phyloP scores from a whole-genome alignment of 495 filamentous ascomycete species.

The Oidiodendron maius region DNA sequence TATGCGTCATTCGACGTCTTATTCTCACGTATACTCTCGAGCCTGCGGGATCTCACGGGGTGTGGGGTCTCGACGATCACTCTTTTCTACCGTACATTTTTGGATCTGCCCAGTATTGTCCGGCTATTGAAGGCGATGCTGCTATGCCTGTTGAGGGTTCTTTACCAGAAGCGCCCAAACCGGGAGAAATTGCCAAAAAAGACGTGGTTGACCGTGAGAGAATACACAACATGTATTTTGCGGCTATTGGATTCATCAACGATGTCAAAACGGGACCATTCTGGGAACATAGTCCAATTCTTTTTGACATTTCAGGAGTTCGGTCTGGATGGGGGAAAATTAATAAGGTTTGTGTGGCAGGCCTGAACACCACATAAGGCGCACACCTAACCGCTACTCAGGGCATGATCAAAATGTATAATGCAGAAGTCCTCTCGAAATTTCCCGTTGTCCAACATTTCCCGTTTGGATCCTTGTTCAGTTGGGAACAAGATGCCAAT shows the following conservation, averaged over 20 bases:
- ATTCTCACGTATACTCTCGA: conserved; percentile 93
- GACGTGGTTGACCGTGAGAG: conserved; percentile 62
- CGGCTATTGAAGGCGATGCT: conserved; percentile 57
- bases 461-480: conserved; percentile 80
- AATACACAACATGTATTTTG: conserved; percentile 84
- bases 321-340: conserved; percentile 94
- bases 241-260: conserved; percentile 97
- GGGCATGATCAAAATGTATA: conserved; percentile 97
- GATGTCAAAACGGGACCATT: conserved; percentile 97
- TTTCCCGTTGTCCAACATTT: conserved; percentile 98
- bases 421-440: conserved; percentile 87
- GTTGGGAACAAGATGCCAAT: conserved; percentile 70
- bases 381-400: conserved; percentile 19
- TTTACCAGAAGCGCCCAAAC: conserved; percentile 60
- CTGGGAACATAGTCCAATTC: conserved; percentile 95
- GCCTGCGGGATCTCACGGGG: conserved; percentile 90
- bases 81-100: conserved; percentile 96
- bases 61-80: conserved; percentile 97
- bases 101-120: conserved; percentile 81
- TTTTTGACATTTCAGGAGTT: conserved; percentile 92
- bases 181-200: conserved; percentile 59
- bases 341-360: conserved; percentile 74
- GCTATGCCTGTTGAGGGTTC: conserved; percentile 71
- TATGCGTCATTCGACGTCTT: conserved; percentile 74
- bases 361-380: no score